Base-by-base conservation (phyloP, 768 basidiomycete genomes). In the Neoboletus brunneissimus region DNA sequence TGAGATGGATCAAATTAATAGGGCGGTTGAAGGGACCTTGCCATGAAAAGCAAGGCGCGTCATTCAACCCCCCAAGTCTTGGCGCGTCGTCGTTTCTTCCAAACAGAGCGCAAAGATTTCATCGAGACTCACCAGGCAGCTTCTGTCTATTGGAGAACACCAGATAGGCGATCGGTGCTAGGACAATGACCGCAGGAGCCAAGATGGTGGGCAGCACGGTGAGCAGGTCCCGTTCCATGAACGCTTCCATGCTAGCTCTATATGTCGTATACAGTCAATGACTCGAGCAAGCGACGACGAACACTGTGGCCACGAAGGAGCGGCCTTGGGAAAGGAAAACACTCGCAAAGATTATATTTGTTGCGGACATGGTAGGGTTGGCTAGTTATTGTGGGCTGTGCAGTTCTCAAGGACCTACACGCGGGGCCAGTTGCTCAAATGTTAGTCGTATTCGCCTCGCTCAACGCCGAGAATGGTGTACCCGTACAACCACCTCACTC, bases 121-220 rank as follows among this genome's bases (percentile, higher is more conserved):
- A 29, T 51, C 4, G 23, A n/a, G 7, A 67, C 67, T 37, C 49
- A 69, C 68, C 51, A n/a, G 45, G 37, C 15, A 27, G 34, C 13
- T 44, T 57, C n/a, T 34, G 27, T 16, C 31, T 56, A 1, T 55
- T 55, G 22, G 44, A 48, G 18, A 61, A 18, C 11, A 55, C 13
- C 41, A 72, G 29, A 44, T 64, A 72, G 37, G 56, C 50, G 25
- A 66, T 20, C 0, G 66, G 55, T 1, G 31, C 60, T 1, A 70
- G 44, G 20, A 64, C 42, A 1, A 58, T 2, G 29, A 58, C 12
- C 20, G 52, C 35, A 5, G 58, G 48, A 27, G 61, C 48, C 51
- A 66, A 42, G 23, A 58, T 32, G 38, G 59, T 51, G 31, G 55
- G 54, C 23, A 68, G 29, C 34, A 47, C 43, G 37, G 43, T 32